Percentiles rank a stretch among this genome's conserved stretches.
Conservation (phyloP, 2,329 filamentous ascomycete genomes). For the Fusarium mundagurra region DNA sequence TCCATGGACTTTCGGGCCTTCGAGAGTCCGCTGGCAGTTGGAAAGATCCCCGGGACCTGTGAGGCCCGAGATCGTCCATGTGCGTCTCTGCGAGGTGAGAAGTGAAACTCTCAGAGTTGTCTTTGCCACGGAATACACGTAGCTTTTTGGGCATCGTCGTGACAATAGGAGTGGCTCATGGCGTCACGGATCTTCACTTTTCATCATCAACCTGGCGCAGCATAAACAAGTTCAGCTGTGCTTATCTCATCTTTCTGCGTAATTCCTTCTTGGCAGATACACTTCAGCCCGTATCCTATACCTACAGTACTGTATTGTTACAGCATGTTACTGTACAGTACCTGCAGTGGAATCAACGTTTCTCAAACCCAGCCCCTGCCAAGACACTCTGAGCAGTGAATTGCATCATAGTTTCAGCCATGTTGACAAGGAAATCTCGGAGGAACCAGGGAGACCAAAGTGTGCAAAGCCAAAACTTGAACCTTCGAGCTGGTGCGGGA, state of each 20-base stretch:
- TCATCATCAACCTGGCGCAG: conserved; percentile 32
- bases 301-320: background rate
- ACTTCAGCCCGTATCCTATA: background rate
- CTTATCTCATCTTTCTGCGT: conserved; percentile 7
- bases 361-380: conserved; percentile 37
- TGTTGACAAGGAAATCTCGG: conserved; percentile 4
- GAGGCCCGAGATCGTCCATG: conserved; percentile 12
- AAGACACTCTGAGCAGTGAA: conserved; percentile 29
- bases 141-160: conserved; percentile 9
- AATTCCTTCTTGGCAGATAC: conserved; percentile 17
- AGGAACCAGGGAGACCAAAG: background rate
- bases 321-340: background rate
- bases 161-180: conserved; percentile 20
- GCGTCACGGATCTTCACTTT: conserved; percentile 27
- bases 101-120: background rate
- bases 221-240: conserved; percentile 6
- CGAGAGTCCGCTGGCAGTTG: conserved; percentile 11
- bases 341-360: conserved; percentile 7
- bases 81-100: background rate
- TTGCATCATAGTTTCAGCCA: conserved; percentile 35
- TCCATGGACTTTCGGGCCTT: conserved; percentile 23
- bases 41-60: background rate
- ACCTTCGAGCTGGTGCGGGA: background rate
- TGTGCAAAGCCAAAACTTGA: background rate
- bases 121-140: conserved; percentile 25